Conservation (phyloP, 2,329 filamentous ascomycete species). For the Aspergillus glaucus region DNA sequence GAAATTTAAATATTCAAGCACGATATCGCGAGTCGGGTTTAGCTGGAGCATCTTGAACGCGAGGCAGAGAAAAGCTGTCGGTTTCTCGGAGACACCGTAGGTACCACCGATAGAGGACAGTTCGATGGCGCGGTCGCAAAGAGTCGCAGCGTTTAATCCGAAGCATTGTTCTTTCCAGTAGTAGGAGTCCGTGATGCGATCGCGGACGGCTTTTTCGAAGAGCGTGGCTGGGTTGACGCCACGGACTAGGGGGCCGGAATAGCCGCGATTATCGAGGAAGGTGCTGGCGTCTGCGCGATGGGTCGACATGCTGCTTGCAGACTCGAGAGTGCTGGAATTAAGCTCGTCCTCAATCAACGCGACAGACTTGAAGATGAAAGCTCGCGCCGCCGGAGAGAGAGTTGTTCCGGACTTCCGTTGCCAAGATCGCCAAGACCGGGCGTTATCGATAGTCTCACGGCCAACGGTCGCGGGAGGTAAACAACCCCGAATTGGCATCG, state of each 20-base stretch:
- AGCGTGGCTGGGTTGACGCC: conserved; percentile 92
- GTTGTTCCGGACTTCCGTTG: conserved; percentile 6
- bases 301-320: conserved; percentile 34
- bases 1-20: conserved; percentile 72
- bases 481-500: conserved; percentile 9
- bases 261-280: conserved; percentile 85
- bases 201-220: conserved; percentile 89
- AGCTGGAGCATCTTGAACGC: conserved; percentile 92
- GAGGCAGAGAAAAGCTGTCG: conserved; percentile 84
- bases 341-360: not conserved
- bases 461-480: conserved; percentile 22
- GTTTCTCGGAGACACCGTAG: conserved; percentile 75
- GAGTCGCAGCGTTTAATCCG: conserved; percentile 71
- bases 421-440: conserved; percentile 14
- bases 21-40: conserved; percentile 68
- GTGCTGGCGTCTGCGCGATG: conserved; percentile 71
- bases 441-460: conserved; percentile 36
- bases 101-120: conserved; percentile 82
- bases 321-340: not conserved
- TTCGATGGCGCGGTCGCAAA: conserved; percentile 85
- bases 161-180: conserved; percentile 99
- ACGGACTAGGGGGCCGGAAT: conserved; percentile 67
- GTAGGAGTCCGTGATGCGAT: conserved; percentile 90
- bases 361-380: conserved; percentile 1
- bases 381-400: not conserved